These are phyloP conservation scores for Podaxis mareebaensis DNA, from an alignment of 768 basidiomycete genomes.

Conservation along the genomic window DNA sequence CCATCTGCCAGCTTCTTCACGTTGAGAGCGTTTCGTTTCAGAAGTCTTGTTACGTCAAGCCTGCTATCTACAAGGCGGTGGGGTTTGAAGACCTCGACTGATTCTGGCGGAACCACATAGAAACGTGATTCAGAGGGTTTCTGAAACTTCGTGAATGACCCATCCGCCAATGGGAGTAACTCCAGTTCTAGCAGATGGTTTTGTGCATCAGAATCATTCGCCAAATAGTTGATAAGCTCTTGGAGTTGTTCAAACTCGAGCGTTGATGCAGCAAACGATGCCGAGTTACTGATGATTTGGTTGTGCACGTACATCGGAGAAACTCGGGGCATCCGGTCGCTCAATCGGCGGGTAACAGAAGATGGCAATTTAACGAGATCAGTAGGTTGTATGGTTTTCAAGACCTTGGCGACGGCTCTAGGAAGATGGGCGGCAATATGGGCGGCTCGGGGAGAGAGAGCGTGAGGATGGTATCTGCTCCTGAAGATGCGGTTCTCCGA, in stretches of 20 bases:
- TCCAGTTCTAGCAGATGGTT: constrained; percentile 28
- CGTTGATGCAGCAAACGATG: constrained; percentile 17
- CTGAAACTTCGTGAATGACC: constrained; percentile 28
- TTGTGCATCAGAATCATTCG: constrained; percentile 12
- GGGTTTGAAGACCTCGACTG: constrained; percentile 23
- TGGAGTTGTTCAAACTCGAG: constrained; percentile 26
- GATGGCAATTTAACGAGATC: constrained; percentile 3
- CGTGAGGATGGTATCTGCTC: constrained; percentile 19
- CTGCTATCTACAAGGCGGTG: constrained; percentile 10
- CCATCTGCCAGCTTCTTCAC: neutral
- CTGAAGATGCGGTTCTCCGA: constrained; percentile 1
- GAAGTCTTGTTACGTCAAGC: neutral
- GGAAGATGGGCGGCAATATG: neutral
- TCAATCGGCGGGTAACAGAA: neutral
- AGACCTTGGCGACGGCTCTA: neutral
- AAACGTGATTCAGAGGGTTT: constrained; percentile 22
- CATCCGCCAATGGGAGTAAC: constrained; percentile 39
- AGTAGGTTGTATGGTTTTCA: neutral
- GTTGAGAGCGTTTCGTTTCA: neutral
- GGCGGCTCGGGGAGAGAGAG: constrained; percentile 12
- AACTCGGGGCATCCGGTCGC: neutral
- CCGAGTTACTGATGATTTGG: constrained; percentile 1
- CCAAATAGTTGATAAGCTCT: constrained; percentile 29
- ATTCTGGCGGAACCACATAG: constrained; percentile 25
- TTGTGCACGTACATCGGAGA: constrained; percentile 8